A percentile compares a stretch with the other conserved stretches of the same genome.
These are phyloP conservation scores for Coprinopsis sp. DNA, from an alignment of 768 basidiomycete genomes.

Conservation along the genomic window DNA sequence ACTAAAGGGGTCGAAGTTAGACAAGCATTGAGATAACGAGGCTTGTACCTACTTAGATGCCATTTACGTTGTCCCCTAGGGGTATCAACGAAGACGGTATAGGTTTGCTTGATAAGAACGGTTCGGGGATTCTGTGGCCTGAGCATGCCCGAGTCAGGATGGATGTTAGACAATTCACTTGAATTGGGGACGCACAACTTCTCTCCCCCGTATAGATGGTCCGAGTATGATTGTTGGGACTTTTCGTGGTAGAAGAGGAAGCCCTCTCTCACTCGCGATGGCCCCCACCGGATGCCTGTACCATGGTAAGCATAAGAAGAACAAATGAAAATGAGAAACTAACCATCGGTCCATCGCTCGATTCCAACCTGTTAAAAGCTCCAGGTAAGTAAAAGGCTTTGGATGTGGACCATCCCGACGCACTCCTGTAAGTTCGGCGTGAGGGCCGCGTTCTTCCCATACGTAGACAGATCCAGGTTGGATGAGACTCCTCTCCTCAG, in stretches of 20 bases:
- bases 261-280: slow-evolving; percentile 74
- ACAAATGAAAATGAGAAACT: slow-evolving; percentile 12
- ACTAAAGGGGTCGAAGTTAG: slow-evolving; percentile 36
- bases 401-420: slow-evolving; percentile 17
- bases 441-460: slow-evolving; percentile 78
- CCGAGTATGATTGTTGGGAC: slow-evolving; percentile 45
- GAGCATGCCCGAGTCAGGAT: no score
- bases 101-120: slow-evolving; percentile 72
- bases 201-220: slow-evolving; percentile 36
- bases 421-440: slow-evolving; percentile 70
- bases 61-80: slow-evolving; percentile 67
- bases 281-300: slow-evolving; percentile 68
- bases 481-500: slow-evolving; percentile 68
- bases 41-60: slow-evolving; percentile 61
- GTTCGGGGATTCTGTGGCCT: slow-evolving; percentile 11
- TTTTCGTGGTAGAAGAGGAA: slow-evolving; percentile 82
- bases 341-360: slow-evolving; percentile 78
- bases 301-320: not conserved
- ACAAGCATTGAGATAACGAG: slow-evolving; percentile 17
- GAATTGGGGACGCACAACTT: slow-evolving; percentile 22
- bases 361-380: slow-evolving; percentile 56
- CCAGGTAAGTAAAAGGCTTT: slow-evolving; percentile 6
- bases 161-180: no score
- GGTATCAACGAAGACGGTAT: slow-evolving; percentile 72
- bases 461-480: slow-evolving; percentile 76